Conservation (phyloP, 2,329 filamentous ascomycete genomes). For the Calonectria crousiana region DNA sequence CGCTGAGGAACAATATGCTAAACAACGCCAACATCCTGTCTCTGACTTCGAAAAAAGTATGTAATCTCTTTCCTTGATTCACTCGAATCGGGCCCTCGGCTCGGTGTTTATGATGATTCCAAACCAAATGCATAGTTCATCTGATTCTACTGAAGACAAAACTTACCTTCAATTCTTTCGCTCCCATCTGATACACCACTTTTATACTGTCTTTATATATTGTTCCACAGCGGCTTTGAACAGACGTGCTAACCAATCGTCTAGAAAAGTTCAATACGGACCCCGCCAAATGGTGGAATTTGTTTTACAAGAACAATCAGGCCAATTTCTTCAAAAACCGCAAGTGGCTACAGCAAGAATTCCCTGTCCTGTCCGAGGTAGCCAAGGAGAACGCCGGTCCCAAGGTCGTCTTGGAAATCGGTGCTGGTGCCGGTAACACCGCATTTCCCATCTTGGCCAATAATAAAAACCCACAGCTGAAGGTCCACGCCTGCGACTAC, state of each 20-base stretch:
- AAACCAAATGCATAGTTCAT: constrained; percentile 76
- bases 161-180: constrained; percentile 73
- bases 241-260: constrained; percentile 54
- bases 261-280: constrained; percentile 86
- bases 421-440: constrained; percentile 95
- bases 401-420: constrained; percentile 85
- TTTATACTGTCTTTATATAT: constrained; percentile 21
- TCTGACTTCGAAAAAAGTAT: constrained; percentile 91
- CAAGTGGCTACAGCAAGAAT: constrained; percentile 97
- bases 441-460: constrained; percentile 89
- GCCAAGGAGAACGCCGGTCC: constrained; percentile 77
- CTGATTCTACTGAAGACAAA: constrained; percentile 75
- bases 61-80: constrained; percentile 43
- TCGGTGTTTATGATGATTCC: constrained; percentile 68
- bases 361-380: constrained; percentile 85
- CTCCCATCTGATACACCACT: constrained; percentile 73
- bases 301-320: constrained; percentile 98
- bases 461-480: constrained; percentile 86
- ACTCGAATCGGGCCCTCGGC: not conserved
- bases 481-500: constrained; percentile 95
- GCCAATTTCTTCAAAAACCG: constrained; percentile 99
- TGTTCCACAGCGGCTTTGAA: constrained; percentile 19
- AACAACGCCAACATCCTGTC: constrained; percentile 88
- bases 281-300: constrained; percentile 97
- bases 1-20: constrained; percentile 84